Base-by-base conservation (phyloP, 2,329 filamentous ascomycete genomes). In the Claviceps sp. region DNA sequence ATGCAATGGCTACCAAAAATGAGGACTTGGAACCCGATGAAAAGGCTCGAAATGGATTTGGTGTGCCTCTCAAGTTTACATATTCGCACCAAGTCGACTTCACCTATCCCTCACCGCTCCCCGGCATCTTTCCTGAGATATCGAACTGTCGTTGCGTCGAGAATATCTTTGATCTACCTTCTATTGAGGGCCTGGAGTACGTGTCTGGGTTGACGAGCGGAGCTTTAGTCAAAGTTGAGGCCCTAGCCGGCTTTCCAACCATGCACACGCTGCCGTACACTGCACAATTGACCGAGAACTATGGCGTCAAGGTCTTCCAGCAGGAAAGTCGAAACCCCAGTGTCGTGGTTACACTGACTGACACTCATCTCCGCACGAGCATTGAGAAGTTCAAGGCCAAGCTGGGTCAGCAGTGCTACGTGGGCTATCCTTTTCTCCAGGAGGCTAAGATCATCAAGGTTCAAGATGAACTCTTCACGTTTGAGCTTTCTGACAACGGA, bases 281-380 rank as follows among this genome's bases (percentile, higher is more conserved):
- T 55, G 93, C 88, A 2, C 78, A 81, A 52, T 74, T 97, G 19
- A 62, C 72, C 8, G 65, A 70, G 47, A 87, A 84, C 8, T 95
- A 95, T 58, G 89, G 89, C 2, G 87, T 98, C 55, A 93, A 84
- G 56, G 89, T 98, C 38, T 98, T 98, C 72, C 89, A 95, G 64
- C 83, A 91, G 60, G 93, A 97, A 59, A 96, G 90, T 65, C 84
- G 89, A 48, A 97, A 97, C 63, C 90, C 96, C 67, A 98, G 91
- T 67, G 90, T 97, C 82, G 81, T 97, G 24, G 78, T 97, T 52
- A 95, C 88, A 2, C 73, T 98, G 48, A 76, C 83, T 37, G 84
- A 88, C 40, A 80, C 87, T 0, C 88, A 90, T 56, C 70, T 72
- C 53, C 82, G 85, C 39, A 82, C 85, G 47, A 86, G 80, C 57